phyloP scores from a whole-genome alignment of 2,329 filamentous ascomycete species.

The Didymella glomerata region DNA sequence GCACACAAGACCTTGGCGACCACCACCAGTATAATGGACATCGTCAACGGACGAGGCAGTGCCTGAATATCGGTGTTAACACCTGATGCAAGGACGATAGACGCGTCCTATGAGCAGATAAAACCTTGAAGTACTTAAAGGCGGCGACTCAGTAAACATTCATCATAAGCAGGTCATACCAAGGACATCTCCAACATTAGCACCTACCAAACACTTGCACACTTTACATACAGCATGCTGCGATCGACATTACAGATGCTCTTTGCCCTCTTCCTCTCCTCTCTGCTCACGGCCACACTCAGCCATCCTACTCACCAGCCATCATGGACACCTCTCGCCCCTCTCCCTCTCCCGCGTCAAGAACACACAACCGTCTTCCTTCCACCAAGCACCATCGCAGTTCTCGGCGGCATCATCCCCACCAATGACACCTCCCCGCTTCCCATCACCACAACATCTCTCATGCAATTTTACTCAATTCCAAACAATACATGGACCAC shows the following conservation, averaged over 20 bases:
- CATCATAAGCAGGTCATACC: too few species aligned
- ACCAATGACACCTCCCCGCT: slow-evolving; percentile 3
- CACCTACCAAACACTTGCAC: background rate
- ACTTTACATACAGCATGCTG: background rate
- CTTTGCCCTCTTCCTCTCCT: background rate
- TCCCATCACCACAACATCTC: slow-evolving; percentile 23
- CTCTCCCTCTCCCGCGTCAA: slow-evolving; percentile 33
- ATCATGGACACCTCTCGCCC: slow-evolving; percentile 27
- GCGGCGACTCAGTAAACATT: too few species aligned
- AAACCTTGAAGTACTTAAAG: background rate
- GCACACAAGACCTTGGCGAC: background rate
- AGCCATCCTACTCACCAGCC: background rate
- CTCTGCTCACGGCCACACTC: background rate
- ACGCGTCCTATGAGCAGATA: background rate
- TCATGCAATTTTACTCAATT: slow-evolving; percentile 35
- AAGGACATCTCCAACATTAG: background rate
- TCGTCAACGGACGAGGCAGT: background rate
- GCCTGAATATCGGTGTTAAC: background rate
- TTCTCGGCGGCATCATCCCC: slow-evolving; percentile 36
- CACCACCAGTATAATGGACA: background rate
- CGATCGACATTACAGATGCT: background rate
- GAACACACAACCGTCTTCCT: slow-evolving; percentile 38
- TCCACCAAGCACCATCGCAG: slow-evolving; percentile 29
- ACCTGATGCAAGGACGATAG: background rate
- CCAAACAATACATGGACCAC: slow-evolving; percentile 30